A percentile compares a stretch with the other conserved stretches of the same genome.
Conservation (phyloP, 2,329 filamentous ascomycete species). For the Colletotrichum sp. region DNA sequence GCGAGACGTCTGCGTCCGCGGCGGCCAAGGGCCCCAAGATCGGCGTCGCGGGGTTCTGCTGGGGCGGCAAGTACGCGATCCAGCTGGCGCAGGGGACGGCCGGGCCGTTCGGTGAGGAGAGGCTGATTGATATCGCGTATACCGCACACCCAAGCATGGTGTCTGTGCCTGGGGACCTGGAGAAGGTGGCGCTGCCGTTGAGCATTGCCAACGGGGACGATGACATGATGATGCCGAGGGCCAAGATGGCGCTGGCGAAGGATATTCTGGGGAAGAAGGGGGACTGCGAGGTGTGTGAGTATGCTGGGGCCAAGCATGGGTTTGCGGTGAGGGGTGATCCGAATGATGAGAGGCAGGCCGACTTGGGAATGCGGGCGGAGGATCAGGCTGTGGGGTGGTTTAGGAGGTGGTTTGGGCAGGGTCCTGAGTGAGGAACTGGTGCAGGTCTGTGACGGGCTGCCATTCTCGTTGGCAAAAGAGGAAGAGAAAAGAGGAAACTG, state of each 20-base stretch:
- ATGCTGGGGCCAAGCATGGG: slow-evolving; percentile 33
- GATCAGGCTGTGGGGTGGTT: slow-evolving; percentile 35
- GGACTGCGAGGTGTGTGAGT: slow-evolving; percentile 28
- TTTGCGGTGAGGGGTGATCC: slow-evolving; percentile 31
- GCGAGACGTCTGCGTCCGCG: background rate
- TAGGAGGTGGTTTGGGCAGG: slow-evolving; percentile 21
- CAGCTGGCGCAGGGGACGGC: slow-evolving; percentile 35
- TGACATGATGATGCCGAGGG: slow-evolving; percentile 43
- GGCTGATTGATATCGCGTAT: slow-evolving; percentile 57
- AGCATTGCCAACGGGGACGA: slow-evolving; percentile 51
- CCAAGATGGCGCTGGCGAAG: slow-evolving; percentile 37
- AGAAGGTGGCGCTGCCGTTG: slow-evolving; percentile 47
- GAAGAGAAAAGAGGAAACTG: background rate
- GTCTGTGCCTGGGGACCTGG: slow-evolving; percentile 50
- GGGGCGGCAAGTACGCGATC: slow-evolving; percentile 63
- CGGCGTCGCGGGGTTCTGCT: slow-evolving; percentile 66
- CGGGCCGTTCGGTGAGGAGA: slow-evolving; percentile 27
- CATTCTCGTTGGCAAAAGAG: background rate
- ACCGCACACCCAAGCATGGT: slow-evolving; percentile 58
- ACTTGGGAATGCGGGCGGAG: slow-evolving; percentile 27
- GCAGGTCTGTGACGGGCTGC: background rate
- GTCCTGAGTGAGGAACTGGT: background rate
- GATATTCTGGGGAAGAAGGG: slow-evolving; percentile 37
- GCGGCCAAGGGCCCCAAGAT: slow-evolving; percentile 34
- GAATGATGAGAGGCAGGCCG: slow-evolving; percentile 26